Evolutionary conservation across 2,329 filamentous ascomycete species (phyloP).

Genomic region (Colletotrichum theobromicola): DNA sequence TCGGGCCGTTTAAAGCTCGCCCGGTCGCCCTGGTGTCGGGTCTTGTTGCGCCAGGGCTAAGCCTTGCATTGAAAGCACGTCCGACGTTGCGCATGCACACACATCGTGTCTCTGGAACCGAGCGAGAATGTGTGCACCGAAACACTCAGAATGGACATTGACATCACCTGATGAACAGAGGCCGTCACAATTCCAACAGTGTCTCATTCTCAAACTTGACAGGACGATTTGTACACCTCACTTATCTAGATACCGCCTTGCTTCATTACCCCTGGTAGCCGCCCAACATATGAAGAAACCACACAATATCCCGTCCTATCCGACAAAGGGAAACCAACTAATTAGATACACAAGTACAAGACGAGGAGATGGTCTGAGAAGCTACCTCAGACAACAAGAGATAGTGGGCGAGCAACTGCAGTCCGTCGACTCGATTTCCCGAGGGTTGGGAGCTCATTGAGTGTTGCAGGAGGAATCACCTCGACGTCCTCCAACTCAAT

Average conservation of each 20-base stretch:
- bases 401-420: not conserved
- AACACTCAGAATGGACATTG: not conserved
- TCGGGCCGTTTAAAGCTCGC: constrained; percentile 11
- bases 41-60: not conserved
- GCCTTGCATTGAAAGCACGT: not conserved
- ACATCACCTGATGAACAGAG: not conserved
- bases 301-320: not conserved
- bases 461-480: constrained; percentile 27
- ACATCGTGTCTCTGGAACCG: not conserved
- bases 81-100: constrained; percentile 4
- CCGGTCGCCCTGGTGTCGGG: constrained; percentile 15
- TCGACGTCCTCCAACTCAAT: constrained; percentile 39
- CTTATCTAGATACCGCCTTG: not conserved
- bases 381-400: not conserved
- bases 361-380: not conserved
- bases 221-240: not conserved
- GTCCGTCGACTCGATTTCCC: constrained; percentile 13
- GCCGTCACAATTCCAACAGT: not conserved
- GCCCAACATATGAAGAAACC: not conserved
- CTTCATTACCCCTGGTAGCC: not conserved
- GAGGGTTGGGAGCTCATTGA: constrained; percentile 33
- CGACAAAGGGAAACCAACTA: not conserved
- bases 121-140: not conserved
- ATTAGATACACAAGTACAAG: not conserved
- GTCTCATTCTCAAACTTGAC: constrained; percentile 1